Conservation (phyloP, 2,329 filamentous ascomycete species). For the Fusarium fracticaudum region DNA sequence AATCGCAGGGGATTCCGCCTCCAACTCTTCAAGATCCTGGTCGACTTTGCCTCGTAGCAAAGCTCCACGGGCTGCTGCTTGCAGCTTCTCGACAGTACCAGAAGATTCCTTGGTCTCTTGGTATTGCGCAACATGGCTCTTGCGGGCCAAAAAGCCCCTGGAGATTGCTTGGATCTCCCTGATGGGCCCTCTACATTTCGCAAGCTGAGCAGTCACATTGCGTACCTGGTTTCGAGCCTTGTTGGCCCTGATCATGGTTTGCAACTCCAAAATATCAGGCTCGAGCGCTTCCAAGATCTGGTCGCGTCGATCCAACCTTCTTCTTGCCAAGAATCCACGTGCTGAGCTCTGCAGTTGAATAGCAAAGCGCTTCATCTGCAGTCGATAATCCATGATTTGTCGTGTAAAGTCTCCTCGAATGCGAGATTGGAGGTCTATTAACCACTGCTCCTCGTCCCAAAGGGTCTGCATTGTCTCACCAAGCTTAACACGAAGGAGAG, state of each 20-base stretch:
- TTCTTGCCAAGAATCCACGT: slow-evolving; percentile 79
- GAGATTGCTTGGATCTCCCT: slow-evolving; percentile 72
- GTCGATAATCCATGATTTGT: slow-evolving; percentile 82
- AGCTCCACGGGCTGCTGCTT: slow-evolving; percentile 74
- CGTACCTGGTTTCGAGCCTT: slow-evolving; percentile 69
- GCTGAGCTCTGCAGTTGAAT: slow-evolving; percentile 80
- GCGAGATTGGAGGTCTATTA: slow-evolving; percentile 85
- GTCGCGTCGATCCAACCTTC: slow-evolving; percentile 68
- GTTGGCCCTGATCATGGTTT: slow-evolving; percentile 80
- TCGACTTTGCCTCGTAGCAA: slow-evolving; percentile 67
- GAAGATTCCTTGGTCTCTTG: slow-evolving; percentile 63
- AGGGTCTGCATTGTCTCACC: slow-evolving; percentile 86
- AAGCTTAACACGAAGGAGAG: slow-evolving; percentile 78
- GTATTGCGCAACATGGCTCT: slow-evolving; percentile 64
- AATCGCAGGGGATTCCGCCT: slow-evolving; percentile 60
- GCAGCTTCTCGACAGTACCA: slow-evolving; percentile 66
- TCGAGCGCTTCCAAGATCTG: slow-evolving; percentile 76
- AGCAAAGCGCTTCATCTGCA: slow-evolving; percentile 85
- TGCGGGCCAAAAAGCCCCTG: slow-evolving; percentile 73
- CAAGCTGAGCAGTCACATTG: slow-evolving; percentile 66
- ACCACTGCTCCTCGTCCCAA: slow-evolving; percentile 83
- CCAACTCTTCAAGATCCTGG: slow-evolving; percentile 62
- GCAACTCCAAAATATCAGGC: slow-evolving; percentile 77
- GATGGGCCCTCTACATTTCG: slow-evolving; percentile 70
- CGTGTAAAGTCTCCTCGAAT: slow-evolving; percentile 89